Conservation (phyloP, 1,284 basidiomycete genomes). For the Thelephora terrestris region DNA sequence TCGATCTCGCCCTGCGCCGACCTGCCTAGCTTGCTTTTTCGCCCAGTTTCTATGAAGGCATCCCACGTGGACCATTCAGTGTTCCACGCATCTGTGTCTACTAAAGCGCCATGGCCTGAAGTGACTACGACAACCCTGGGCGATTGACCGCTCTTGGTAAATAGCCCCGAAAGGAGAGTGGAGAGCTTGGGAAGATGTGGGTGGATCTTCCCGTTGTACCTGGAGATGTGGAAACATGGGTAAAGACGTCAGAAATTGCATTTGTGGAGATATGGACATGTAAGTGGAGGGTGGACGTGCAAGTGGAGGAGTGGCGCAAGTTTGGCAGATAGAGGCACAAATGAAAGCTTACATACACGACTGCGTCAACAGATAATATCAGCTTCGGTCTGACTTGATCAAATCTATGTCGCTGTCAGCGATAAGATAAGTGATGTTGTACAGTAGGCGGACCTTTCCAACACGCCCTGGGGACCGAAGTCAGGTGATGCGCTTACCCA, state of each 20-base stretch:
- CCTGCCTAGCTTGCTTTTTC: slow-evolving; percentile 35
- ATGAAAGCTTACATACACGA: slow-evolving; percentile 47
- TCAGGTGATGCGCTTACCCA: slow-evolving; percentile 85
- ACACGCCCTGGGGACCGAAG: slow-evolving; percentile 75
- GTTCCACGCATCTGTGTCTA: slow-evolving; percentile 29
- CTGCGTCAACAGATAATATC: slow-evolving; percentile 64
- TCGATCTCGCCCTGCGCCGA: slow-evolving; percentile 41
- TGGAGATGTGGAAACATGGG: slow-evolving; percentile 17
- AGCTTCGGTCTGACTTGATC: slow-evolving; percentile 69
- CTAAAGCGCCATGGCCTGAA: slow-evolving; percentile 19
- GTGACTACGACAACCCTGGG: slow-evolving; percentile 54
- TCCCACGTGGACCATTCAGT: slow-evolving; percentile 47
- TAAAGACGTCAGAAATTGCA: no score
- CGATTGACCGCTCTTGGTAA: slow-evolving; percentile 24
- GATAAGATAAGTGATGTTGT: slow-evolving; percentile 3
- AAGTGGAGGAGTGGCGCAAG: not conserved
- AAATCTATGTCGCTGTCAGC: slow-evolving; percentile 30
- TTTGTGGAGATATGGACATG: no score
- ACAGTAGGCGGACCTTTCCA: slow-evolving; percentile 52
- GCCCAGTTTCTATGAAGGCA: slow-evolving; percentile 39
- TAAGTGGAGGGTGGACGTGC: no score
- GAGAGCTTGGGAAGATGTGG: slow-evolving; percentile 59
- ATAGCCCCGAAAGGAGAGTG: slow-evolving; percentile 42
- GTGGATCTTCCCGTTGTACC: slow-evolving; percentile 66
- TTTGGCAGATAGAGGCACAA: not conserved